Conservation (phyloP, 1,284 basidiomycete species). For the Pterulicium gracile region DNA sequence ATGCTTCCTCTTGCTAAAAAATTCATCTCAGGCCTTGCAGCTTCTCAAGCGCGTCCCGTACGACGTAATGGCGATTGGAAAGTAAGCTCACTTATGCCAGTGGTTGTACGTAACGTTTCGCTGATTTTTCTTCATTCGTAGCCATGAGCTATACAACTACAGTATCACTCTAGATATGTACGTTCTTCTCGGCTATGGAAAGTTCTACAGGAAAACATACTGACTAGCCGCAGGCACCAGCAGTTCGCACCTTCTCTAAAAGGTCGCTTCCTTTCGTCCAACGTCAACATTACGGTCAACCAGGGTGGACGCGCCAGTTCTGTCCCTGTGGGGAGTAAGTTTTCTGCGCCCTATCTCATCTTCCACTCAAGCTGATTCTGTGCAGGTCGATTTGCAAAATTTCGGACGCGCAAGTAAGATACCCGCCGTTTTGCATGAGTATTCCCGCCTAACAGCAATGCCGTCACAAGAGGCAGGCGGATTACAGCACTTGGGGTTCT, state of each 20-base stretch:
- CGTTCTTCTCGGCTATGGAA: conserved; percentile 23
- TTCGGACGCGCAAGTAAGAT: conserved; percentile 63
- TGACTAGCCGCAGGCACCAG: conserved; percentile 40
- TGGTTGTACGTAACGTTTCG: neutral
- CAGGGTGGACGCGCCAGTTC: conserved; percentile 35
- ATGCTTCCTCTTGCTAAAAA: no score
- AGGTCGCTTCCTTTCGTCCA: conserved; percentile 75
- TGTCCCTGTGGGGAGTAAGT: conserved; percentile 60
- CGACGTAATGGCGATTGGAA: conserved; percentile 80
- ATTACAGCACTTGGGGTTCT: conserved; percentile 80
- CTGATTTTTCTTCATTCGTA: conserved; percentile 17
- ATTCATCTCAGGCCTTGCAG: conserved; percentile 41
- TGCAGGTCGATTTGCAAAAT: conserved; percentile 60
- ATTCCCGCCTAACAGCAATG: conserved; percentile 3
- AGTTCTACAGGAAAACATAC: conserved; percentile 14
- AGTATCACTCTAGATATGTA: conserved; percentile 67
- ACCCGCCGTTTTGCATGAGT: neutral
- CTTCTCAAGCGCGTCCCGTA: conserved; percentile 71
- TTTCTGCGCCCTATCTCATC: no score
- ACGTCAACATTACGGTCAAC: conserved; percentile 74
- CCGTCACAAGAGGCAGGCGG: conserved; percentile 40
- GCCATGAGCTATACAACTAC: conserved; percentile 82
- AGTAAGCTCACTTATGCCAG: conserved; percentile 31
- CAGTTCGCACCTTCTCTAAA: conserved; percentile 66
- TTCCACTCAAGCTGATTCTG: conserved; percentile 11